Conservation (phyloP, 305 asterid species). For the Rubia balearica region DNA sequence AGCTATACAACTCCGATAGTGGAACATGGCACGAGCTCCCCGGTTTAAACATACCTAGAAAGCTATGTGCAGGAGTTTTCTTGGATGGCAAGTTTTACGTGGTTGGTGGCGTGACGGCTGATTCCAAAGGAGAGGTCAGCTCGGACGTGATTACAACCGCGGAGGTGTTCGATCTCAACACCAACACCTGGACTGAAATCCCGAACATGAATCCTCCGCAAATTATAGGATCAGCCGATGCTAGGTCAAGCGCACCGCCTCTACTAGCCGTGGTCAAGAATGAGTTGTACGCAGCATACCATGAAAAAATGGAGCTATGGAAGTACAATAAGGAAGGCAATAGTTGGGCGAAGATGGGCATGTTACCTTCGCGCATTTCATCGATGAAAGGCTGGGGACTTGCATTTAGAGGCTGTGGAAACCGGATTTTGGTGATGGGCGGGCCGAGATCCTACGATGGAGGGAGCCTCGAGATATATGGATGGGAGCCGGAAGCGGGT, state of each 20-base stretch:
- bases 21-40: conserved; percentile 61
- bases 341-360: conserved; percentile 50
- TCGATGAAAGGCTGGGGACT: conserved; percentile 84
- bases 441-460: conserved; percentile 56
- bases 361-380: conserved; percentile 59
- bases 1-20: conserved; percentile 51
- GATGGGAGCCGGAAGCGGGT: conserved; percentile 65
- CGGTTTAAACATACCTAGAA: conserved; percentile 54
- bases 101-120: conserved; percentile 49
- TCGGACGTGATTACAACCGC: conserved; percentile 45
- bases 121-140: conserved; percentile 35
- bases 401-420: conserved; percentile 77
- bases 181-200: conserved; percentile 54
- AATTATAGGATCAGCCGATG: conserved; percentile 22
- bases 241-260: conserved; percentile 69
- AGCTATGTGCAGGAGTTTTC: conserved; percentile 49
- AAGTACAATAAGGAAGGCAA: conserved; percentile 44
- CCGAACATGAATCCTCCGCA: conserved; percentile 71
- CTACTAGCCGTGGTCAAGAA: conserved; percentile 70
- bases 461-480: conserved; percentile 57
- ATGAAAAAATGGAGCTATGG: conserved; percentile 49
- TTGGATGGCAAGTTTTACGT: conserved; percentile 73
- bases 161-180: conserved; percentile 49
- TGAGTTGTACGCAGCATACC: conserved; percentile 65
- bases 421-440: conserved; percentile 58